phyloP scores from a whole-genome alignment of 192 early-diverging fungal species.

The Coemansia sp. region DNA sequence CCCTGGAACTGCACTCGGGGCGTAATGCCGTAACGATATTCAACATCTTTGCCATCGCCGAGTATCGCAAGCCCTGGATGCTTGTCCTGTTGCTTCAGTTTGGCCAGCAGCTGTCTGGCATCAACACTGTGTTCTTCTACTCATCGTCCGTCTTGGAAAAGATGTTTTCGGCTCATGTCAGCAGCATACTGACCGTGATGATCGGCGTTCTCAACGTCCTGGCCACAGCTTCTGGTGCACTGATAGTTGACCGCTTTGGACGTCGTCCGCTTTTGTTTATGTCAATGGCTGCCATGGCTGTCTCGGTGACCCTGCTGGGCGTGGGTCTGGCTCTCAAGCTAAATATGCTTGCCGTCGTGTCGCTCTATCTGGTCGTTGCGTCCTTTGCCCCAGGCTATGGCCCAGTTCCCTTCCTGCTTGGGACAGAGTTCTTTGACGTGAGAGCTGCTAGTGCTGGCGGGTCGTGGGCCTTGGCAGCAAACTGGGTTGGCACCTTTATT shows the following conservation, averaged over 20 bases:
- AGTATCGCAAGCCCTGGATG: constrained; percentile 64
- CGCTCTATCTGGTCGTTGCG: constrained; percentile 48
- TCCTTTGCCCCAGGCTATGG: constrained; percentile 54
- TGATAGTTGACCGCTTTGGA: constrained; percentile 75
- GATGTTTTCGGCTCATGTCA: constrained; percentile 61
- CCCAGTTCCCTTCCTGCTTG: constrained; percentile 49
- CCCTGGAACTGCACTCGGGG: constrained; percentile 16
- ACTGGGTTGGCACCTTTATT: constrained; percentile 50
- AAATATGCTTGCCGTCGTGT: constrained; percentile 77
- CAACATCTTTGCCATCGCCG: constrained; percentile 43
- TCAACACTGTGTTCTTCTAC: constrained; percentile 90
- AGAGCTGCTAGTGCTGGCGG: constrained; percentile 39
- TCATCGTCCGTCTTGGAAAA: constrained; percentile 70
- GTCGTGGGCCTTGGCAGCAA: constrained; percentile 46
- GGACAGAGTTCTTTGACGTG: constrained; percentile 49
- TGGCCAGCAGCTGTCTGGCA: constrained; percentile 88
- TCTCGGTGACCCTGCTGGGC: constrained; percentile 58
- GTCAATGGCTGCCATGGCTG: constrained; percentile 67
- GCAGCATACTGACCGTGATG: constrained; percentile 69
- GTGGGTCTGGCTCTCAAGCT: constrained; percentile 61
- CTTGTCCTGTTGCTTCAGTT: constrained; percentile 73
- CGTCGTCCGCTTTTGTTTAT: constrained; percentile 72
- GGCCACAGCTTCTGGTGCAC: constrained; percentile 69
- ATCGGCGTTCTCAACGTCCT: constrained; percentile 76
- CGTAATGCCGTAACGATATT: constrained; percentile 29